These are phyloP conservation scores for Blastobotrys buckinghamii DNA, from an alignment of 1,139 yeast species.

Conservation along the genomic window DNA sequence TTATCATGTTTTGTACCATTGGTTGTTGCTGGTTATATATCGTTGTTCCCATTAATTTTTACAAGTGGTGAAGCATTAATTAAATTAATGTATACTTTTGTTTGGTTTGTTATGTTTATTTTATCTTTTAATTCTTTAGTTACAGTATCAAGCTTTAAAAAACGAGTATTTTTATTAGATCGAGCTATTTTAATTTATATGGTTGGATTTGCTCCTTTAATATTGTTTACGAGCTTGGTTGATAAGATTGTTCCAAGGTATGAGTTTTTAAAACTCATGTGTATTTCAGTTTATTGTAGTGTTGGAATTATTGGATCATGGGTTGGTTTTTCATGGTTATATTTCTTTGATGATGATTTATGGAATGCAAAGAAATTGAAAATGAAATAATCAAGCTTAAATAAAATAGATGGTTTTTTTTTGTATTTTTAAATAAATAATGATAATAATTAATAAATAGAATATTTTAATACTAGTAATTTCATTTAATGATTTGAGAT, in stretches of 20 bases:
- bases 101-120: conserved; percentile 79
- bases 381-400: neutral
- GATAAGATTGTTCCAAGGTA: conserved; percentile 41
- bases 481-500: neutral
- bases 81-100: conserved; percentile 70
- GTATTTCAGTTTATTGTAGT: conserved; percentile 79
- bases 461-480: neutral
- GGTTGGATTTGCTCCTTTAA: conserved; percentile 61
- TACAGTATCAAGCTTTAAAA: conserved; percentile 46
- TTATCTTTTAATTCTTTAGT: conserved; percentile 65
- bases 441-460: neutral
- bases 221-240: conserved; percentile 52
- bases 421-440: neutral
- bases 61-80: conserved; percentile 75
- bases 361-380: conserved; percentile 18
- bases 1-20: conserved; percentile 52
- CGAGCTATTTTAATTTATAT: conserved; percentile 63
- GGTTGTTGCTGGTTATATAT: conserved; percentile 77
- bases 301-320: conserved; percentile 82
- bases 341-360: conserved; percentile 47
- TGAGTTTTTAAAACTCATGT: conserved; percentile 75
- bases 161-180: conserved; percentile 60
- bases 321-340: conserved; percentile 85
- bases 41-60: conserved; percentile 80
- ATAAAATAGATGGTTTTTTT: neutral